These are phyloP conservation scores for Pseudogymnoascus sp. DNA, from an alignment of 2,329 filamentous ascomycete species.

Conservation along the genomic window DNA sequence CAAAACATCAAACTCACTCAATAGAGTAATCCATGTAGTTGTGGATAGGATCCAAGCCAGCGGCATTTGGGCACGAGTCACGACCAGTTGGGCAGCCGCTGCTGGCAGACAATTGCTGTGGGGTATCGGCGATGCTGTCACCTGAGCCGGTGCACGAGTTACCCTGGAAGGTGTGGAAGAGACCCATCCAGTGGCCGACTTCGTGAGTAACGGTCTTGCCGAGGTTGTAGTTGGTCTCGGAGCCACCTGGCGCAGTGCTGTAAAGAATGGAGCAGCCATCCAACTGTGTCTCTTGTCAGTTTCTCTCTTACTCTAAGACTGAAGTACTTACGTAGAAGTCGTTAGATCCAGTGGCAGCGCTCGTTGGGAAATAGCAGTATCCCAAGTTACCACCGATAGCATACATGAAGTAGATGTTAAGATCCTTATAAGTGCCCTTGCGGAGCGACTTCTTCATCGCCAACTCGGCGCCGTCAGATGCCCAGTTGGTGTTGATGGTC, in stretches of 20 bases:
- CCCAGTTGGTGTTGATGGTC: constrained; percentile 30
- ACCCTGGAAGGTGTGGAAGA: constrained; percentile 42
- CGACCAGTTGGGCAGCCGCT: constrained; percentile 35
- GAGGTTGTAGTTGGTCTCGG: constrained; percentile 29
- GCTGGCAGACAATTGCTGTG: constrained; percentile 29
- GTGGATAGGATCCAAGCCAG: constrained; percentile 27
- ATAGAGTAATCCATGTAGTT: constrained; percentile 34
- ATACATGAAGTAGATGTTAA: constrained; percentile 30
- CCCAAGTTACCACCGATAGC: constrained; percentile 19
- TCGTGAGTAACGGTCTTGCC: constrained; percentile 38
- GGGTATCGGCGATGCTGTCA: constrained; percentile 36
- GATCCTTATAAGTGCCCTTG: constrained; percentile 30
- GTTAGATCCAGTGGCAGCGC: constrained; percentile 25
- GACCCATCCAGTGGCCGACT: constrained; percentile 42
- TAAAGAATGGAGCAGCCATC: constrained; percentile 35
- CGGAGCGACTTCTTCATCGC: constrained; percentile 40
- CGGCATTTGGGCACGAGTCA: constrained; percentile 26
- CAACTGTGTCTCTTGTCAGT: background rate
- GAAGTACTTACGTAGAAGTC: constrained; percentile 25
- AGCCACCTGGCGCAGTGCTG: constrained; percentile 33
- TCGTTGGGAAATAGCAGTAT: constrained; percentile 23
- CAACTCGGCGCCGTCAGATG: constrained; percentile 29
- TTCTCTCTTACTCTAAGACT: constrained; percentile 4
- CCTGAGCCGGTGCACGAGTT: constrained; percentile 32
- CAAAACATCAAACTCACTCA: constrained; percentile 24